Evolutionary conservation across 805 yeast species (phyloP).

Genomic region (Starmerella tilneyi): DNA sequence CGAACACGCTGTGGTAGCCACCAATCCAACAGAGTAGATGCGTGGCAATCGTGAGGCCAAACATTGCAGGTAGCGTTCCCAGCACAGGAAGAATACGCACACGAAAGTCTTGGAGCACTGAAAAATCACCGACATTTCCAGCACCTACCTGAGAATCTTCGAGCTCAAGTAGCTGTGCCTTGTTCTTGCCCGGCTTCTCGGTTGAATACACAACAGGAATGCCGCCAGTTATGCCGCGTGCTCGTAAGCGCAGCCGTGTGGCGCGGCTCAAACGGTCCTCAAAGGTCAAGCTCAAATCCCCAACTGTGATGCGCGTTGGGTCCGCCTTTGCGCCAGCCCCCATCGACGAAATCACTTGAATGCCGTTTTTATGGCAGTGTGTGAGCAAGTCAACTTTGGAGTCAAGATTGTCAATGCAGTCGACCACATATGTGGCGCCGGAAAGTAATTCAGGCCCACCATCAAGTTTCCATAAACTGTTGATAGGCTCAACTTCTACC

Average conservation of each 20-base stretch:
- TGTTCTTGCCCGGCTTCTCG: slow-evolving; percentile 92
- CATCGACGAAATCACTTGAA: slow-evolving; percentile 80
- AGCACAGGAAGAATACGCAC: slow-evolving; percentile 91
- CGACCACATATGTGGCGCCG: slow-evolving; percentile 73
- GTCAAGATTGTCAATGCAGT: slow-evolving; percentile 93
- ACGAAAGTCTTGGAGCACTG: slow-evolving; percentile 80
- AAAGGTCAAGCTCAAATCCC: slow-evolving; percentile 79
- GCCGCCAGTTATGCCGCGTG: slow-evolving; percentile 61
- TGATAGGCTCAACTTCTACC: slow-evolving; percentile 68
- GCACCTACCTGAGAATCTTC: slow-evolving; percentile 69
- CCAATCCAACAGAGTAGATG: slow-evolving; percentile 67
- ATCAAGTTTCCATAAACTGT: slow-evolving; percentile 59
- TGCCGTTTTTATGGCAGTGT: slow-evolving; percentile 49
- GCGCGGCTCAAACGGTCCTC: slow-evolving; percentile 89
- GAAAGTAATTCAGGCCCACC: slow-evolving; percentile 51
- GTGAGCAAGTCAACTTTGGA: slow-evolving; percentile 87
- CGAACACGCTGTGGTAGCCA: slow-evolving; percentile 55
- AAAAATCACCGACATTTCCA: slow-evolving; percentile 77
- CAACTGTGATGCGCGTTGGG: slow-evolving; percentile 80
- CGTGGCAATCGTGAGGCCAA: slow-evolving; percentile 84
- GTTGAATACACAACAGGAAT: slow-evolving; percentile 86
- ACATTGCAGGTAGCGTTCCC: slow-evolving; percentile 95
- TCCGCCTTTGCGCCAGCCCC: slow-evolving; percentile 98
- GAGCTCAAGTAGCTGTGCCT: slow-evolving; percentile 77
- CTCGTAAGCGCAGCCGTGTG: slow-evolving; percentile 73